phyloP scores from a whole-genome alignment of 2,329 filamentous ascomycete genomes.

The Ceratocystis destructans region DNA sequence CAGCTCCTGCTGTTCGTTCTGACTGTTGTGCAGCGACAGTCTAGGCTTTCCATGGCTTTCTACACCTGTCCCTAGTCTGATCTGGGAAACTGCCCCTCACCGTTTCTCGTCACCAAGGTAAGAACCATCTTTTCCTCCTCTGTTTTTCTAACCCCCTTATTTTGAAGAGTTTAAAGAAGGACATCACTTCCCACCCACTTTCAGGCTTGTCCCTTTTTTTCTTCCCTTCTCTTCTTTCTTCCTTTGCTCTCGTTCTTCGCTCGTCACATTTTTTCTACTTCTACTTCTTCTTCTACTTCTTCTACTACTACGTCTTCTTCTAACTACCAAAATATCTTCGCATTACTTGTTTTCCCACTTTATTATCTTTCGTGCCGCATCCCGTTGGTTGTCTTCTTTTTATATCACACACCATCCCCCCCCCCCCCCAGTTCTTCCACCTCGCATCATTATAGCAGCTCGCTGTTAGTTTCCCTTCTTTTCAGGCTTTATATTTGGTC shows the following conservation, averaged over 20 bases:
- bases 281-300: background rate
- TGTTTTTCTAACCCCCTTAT: background rate
- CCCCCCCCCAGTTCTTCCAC: background rate
- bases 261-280: background rate
- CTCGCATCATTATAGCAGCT: conserved; percentile 9
- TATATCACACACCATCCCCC: background rate
- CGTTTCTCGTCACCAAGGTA: background rate
- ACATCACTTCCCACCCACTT: background rate
- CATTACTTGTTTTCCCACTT: background rate
- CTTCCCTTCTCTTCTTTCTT: background rate
- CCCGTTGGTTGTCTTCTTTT: background rate
- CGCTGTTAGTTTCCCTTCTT: background rate
- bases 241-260: background rate
- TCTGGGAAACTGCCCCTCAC: background rate
- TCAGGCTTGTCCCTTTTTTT: background rate
- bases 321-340: conserved; percentile 1
- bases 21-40: background rate
- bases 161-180: background rate
- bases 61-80: background rate
- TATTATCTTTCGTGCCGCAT: conserved; percentile 6
- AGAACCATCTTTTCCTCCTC: background rate
- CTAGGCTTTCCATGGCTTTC: background rate
- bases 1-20: conserved; percentile 1
- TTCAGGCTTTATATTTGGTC: conserved; percentile 3
- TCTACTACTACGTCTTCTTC: background rate